Evolutionary conservation across 108 stramenopile genomes (phyloP), one percentile per base, ranked within the genome.

Genomic region (Discostella pseudostelligera): DNA sequence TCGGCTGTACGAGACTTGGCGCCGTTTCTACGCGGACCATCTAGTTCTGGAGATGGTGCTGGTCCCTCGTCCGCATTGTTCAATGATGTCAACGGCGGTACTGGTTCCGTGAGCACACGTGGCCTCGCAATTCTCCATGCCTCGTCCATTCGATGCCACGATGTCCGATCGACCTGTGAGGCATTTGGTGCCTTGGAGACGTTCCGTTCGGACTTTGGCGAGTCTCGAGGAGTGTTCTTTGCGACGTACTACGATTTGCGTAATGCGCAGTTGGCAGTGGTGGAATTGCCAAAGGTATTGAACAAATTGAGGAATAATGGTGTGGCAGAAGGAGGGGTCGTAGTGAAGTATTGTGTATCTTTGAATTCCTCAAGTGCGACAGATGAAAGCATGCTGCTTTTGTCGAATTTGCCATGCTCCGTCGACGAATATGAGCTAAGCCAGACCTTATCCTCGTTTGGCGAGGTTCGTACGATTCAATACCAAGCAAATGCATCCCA

Each of bases 221-320:
- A 77, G 26, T 67, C 82, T 1, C 55, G 63, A 20, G 94, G 94
- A 1, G 72, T 95, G 3, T 75, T 81, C 67, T 90, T 95, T 69
- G 87, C 85, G 4, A 79, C 85, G 26, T 95, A 82, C 64, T 88
- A 81, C 71, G 94, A 95, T 69, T 82, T 92, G 63, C 74, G 94
- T 17, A 76, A 83, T 24, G 90, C 90, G 17, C 85, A 86, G 45
- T 71, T 81, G 59, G 90, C 94, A n/a, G 87, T 87, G 8, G 62
- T 63, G 62, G 89, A 89, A 45, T 69, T 95, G 46, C 77, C 83
- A 9, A 56, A 55, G 39, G 64, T 56, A 9, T 66, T 74, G 22
- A 66, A 72, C 53, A 67, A 53, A 17, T 45, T 74, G 80, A 56
- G 17, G 39, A 17, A 29, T 2, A 26, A 10, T 11, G 56, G 26